Evolutionary conservation across 2,329 filamentous ascomycete species (phyloP).

Genomic region (Trichoderma harzianum): DNA sequence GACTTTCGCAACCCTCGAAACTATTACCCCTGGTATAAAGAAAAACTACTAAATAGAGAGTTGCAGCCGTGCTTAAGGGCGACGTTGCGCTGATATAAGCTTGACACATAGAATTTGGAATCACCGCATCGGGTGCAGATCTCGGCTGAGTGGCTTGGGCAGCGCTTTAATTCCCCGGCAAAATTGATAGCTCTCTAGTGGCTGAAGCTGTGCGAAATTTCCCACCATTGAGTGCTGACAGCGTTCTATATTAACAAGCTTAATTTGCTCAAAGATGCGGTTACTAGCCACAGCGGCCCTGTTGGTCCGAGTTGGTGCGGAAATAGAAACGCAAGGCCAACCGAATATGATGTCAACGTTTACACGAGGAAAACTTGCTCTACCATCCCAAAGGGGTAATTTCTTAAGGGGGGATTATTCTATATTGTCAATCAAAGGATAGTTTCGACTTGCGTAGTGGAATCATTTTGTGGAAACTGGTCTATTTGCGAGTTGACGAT

Average conservation of each 20-base stretch:
- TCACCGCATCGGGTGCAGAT: background rate
- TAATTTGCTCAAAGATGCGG: background rate
- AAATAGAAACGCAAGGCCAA: background rate
- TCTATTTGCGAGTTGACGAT: background rate
- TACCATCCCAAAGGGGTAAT: background rate
- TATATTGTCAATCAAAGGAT: background rate
- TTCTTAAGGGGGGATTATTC: background rate
- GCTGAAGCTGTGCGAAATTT: background rate
- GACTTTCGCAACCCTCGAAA: background rate
- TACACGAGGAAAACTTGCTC: background rate
- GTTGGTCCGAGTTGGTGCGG: constrained; percentile 6
- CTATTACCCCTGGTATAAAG: background rate
- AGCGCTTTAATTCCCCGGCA: background rate
- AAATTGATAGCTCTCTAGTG: background rate
- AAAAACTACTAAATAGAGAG: background rate
- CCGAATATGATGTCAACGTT: background rate
- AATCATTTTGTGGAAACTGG: background rate
- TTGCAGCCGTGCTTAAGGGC: background rate
- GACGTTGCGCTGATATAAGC: background rate
- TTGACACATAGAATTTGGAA: constrained; percentile 13
- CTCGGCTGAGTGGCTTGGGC: background rate
- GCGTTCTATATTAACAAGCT: background rate
- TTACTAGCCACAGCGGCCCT: background rate
- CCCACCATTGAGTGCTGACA: constrained; percentile 4
- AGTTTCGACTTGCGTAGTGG: background rate